Conservation (phyloP, 495 filamentous ascomycete species). For the Apiosordaria backusii region DNA sequence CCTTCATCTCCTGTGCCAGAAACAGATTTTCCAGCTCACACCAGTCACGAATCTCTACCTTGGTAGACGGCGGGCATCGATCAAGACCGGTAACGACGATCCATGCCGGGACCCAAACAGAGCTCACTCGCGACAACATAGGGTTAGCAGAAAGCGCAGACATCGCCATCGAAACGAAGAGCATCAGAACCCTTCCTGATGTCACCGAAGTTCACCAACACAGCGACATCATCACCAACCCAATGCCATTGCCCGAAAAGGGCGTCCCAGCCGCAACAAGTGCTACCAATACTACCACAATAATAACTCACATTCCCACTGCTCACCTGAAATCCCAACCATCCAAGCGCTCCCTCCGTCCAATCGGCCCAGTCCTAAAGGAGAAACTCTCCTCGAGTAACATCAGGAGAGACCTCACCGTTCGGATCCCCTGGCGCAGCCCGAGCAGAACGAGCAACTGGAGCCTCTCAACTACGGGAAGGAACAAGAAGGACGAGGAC, state of each 20-base stretch:
- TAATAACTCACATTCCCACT: background rate
- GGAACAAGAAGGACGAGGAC: background rate
- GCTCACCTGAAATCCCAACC: background rate
- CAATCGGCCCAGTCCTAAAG: background rate
- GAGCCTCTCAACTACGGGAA: background rate
- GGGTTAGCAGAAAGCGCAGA: background rate
- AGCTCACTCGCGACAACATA: background rate
- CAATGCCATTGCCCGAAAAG: background rate
- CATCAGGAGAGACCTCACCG: background rate
- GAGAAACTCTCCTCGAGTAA: background rate
- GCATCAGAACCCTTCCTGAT: background rate
- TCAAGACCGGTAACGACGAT: background rate
- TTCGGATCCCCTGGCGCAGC: background rate
- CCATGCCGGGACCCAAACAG: background rate
- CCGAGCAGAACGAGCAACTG: slow-evolving; percentile 1
- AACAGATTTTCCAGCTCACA: background rate
- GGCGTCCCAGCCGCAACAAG: background rate
- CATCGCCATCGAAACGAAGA: background rate
- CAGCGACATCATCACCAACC: background rate
- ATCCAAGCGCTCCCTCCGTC: background rate
- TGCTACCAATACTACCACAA: background rate
- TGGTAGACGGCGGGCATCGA: background rate
- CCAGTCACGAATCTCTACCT: background rate
- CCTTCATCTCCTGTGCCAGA: slow-evolving; percentile 19
- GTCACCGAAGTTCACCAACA: background rate